Evolutionary conservation across 345 rosid species (phyloP), one percentile per base, ranked within the genome.

Genomic region (Erodium maritimum): DNA sequence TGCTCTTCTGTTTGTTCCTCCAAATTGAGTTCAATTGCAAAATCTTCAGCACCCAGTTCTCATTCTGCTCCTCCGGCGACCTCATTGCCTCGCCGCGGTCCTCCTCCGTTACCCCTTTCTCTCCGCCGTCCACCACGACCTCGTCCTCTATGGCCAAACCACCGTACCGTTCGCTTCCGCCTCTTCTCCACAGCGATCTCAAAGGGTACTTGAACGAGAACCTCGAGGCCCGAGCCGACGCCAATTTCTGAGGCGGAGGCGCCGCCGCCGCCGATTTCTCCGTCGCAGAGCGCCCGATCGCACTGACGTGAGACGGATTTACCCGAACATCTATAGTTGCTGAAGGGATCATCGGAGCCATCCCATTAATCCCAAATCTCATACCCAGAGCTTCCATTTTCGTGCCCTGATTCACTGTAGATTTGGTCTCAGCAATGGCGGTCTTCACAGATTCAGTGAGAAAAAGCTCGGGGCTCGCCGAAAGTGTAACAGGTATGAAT

Each of bases 41-140:
- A 80, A 88, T 86, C 94, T 83, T 91, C 75, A 82, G 51, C n/a
- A 91, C 86, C 96, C 96, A 91, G 65, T 77, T 91, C 68, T 69
- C 86, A 21, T 76, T 75, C 23, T 70, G 64, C 50, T 68, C 78
- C 52, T 67, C 83, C 53, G 66, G 29, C 21, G 64, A 18, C 57
- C 50, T 42, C 63, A 21, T 64, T 54, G 56, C 46, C 58, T 52
- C 70, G 23, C 54, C 77, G 58, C 61, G 82, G 8, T 52, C 64
- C 17, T 60, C 66, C 5, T 17, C 45, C 2, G 62, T 63, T 18
- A 53, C 67, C 14, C 67, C 67, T 18, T 46, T 59, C 23, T 80
- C 83, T 53, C 58, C 65, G 48, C 62, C 71, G 69, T 86, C 86
- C 57, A 69, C 74, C 77, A 75, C 63, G 51, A 82, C 80, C 56